phyloP scores from a whole-genome alignment of 768 basidiomycete genomes.

The Tephrocybe sp. region DNA sequence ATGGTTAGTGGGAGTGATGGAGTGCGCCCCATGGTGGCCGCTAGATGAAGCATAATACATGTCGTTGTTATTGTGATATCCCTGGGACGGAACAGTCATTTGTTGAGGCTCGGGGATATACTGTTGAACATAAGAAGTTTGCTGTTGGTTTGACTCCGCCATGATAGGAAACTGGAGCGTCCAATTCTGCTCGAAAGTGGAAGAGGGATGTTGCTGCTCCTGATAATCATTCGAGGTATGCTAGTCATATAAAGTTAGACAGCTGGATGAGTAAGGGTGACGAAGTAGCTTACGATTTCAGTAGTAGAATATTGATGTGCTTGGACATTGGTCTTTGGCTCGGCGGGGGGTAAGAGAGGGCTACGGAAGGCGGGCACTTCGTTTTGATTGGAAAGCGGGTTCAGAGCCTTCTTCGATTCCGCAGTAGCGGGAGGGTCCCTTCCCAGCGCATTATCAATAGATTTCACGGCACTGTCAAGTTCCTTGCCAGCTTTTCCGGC shows the following conservation, averaged over 20 bases:
- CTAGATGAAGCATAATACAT: constrained; percentile 1
- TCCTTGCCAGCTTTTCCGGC: constrained; percentile 51
- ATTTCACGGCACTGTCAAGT: constrained; percentile 42
- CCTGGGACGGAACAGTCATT: not conserved
- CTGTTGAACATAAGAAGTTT: constrained; percentile 2
- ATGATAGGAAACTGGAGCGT: not conserved
- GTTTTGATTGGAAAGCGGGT: not conserved
- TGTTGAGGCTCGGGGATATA: not conserved
- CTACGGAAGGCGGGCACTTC: constrained; percentile 27
- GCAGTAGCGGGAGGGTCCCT: constrained; percentile 8
- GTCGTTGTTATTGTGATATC: not conserved
- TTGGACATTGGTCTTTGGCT: not conserved
- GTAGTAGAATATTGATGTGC: constrained; percentile 2
- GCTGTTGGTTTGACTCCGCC: not conserved
- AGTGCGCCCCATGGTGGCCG: not conserved
- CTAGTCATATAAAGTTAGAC: not conserved
- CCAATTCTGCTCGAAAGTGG: constrained; percentile 4
- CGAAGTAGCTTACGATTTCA: not conserved
- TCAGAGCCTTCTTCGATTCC: constrained; percentile 2
- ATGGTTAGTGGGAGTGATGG: not conserved
- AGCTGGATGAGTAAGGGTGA: not conserved
- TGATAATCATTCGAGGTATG: not conserved
- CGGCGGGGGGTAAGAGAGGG: constrained; percentile 27
- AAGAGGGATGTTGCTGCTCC: not conserved
- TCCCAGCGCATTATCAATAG: constrained; percentile 23